phyloP scores from a whole-genome alignment of 768 basidiomycete genomes.

The Tephrocybe rancida region DNA sequence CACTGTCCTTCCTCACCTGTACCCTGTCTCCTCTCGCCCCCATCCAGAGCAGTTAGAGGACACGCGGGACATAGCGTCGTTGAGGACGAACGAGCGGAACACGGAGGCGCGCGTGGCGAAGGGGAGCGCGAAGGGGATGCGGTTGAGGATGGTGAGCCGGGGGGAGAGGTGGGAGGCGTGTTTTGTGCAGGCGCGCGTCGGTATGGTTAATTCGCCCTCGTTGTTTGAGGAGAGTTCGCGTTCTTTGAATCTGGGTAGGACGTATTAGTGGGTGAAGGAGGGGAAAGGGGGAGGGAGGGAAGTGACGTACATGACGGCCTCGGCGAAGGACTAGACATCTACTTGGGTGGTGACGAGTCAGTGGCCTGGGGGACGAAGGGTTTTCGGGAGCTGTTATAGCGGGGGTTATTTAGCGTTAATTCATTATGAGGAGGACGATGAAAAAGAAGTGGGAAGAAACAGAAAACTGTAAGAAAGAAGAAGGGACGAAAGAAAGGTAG shows the following conservation, averaged over 20 bases:
- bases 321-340: constrained; percentile 67
- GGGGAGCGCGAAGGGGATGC: constrained; percentile 94
- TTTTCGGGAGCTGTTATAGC: constrained; percentile 69
- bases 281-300: background rate
- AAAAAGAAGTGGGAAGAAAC: too few relatives aligned
- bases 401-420: background rate
- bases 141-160: constrained; percentile 87
- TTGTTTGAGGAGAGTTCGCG: constrained; percentile 41
- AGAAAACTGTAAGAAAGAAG: too few relatives aligned
- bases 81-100: constrained; percentile 81
- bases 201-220: background rate
- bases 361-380: constrained; percentile 84
- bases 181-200: constrained; percentile 38
- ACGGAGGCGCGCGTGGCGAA: constrained; percentile 91
- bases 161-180: constrained; percentile 79
- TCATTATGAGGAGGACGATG: too few relatives aligned
- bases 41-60: too few relatives aligned
- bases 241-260: constrained; percentile 61
- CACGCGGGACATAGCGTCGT: constrained; percentile 43
- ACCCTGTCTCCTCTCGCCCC: constrained; percentile 33
- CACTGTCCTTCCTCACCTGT: constrained; percentile 68
- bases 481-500: too few relatives aligned
- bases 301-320: constrained; percentile 82
- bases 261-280: background rate
- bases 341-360: constrained; percentile 71